Percentiles rank a stretch among this genome's conserved stretches.
These are phyloP conservation scores for Schizophyllum commune DNA, from an alignment of 1,284 basidiomycete genomes.

Conservation along the genomic window DNA sequence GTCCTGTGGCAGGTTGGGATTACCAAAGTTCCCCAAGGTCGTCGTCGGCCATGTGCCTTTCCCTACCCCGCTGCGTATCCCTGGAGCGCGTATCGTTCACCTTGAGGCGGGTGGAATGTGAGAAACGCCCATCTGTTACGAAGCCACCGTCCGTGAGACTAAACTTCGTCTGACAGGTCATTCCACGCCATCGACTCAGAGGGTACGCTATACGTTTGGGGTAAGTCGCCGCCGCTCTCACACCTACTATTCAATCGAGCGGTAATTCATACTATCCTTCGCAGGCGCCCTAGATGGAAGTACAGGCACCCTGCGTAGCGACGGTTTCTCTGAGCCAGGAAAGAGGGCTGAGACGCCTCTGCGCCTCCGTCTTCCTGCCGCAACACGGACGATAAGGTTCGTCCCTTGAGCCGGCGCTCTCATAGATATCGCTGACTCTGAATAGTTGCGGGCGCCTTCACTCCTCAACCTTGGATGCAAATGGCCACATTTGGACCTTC, in stretches of 20 bases:
- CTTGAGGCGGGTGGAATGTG: constrained; percentile 78
- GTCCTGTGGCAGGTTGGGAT: constrained; percentile 54
- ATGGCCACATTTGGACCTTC: constrained; percentile 62
- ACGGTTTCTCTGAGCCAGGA: constrained; percentile 50
- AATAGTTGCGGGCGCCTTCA: constrained; percentile 69
- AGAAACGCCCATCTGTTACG: constrained; percentile 16
- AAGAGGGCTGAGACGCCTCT: constrained; percentile 46
- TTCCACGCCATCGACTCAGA: constrained; percentile 73
- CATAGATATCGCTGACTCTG: constrained; percentile 2
- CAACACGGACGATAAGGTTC: constrained; percentile 58
- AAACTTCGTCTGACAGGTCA: constrained; percentile 40
- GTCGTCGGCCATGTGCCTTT: constrained; percentile 39
- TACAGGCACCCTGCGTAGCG: constrained; percentile 29
- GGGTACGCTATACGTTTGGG: constrained; percentile 79
- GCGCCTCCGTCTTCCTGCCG: constrained; percentile 46
- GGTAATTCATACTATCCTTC: not conserved
- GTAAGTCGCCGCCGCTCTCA: constrained; percentile 28
- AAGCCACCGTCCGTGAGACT: not conserved
- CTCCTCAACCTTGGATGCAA: constrained; percentile 54
- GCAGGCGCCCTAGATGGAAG: constrained; percentile 60
- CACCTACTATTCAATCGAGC: no score
- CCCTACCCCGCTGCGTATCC: constrained; percentile 52
- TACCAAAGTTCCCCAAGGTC: constrained; percentile 28
- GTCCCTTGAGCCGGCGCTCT: not conserved
- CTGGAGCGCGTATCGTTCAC: constrained; percentile 59